These are phyloP conservation scores for Maudiozyma barnettii DNA, from an alignment of 805 yeast genomes.

Conservation along the genomic window DNA sequence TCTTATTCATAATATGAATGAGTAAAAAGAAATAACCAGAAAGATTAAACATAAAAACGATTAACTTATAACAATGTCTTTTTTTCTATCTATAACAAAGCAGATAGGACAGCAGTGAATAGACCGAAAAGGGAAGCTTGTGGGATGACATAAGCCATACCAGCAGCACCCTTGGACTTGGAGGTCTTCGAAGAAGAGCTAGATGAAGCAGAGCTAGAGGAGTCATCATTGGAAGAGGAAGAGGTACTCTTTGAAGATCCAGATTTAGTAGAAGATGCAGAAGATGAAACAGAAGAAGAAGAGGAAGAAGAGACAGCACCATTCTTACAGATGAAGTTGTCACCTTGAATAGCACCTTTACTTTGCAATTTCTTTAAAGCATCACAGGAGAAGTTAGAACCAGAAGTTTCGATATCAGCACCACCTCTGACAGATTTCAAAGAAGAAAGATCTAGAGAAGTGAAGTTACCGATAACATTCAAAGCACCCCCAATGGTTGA, in stretches of 20 bases:
- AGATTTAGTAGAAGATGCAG: conserved; percentile 32
- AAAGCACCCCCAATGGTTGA: conserved; percentile 82
- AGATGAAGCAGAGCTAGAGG: conserved; percentile 7
- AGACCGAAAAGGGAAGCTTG: conserved; percentile 3
- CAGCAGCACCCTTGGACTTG: conserved; percentile 9
- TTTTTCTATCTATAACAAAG: conserved; percentile 26
- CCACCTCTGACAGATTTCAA: conserved; percentile 86
- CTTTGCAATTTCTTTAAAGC: conserved; percentile 61
- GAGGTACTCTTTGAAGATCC: conserved; percentile 25
- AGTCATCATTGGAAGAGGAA: conserved; percentile 2
- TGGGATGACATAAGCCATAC: neutral
- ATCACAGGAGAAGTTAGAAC: conserved; percentile 68
- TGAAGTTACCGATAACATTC: conserved; percentile 66
- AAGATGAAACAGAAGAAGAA: conserved; percentile 22
- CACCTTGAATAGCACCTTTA: conserved; percentile 84
- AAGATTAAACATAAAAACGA: no score
- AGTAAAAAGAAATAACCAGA: no score
- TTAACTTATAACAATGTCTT: neutral
- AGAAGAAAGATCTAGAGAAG: conserved; percentile 64
- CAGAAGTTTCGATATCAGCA: conserved; percentile 65
- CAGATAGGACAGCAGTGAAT: conserved; percentile 35
- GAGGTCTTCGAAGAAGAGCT: conserved; percentile 1
- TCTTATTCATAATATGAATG: no score
- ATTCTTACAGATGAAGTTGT: conserved; percentile 67
- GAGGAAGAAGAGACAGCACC: conserved; percentile 43